A percentile compares a stretch with the other conserved stretches of the same genome.
Conservation (phyloP, 768 basidiomycete species). For the Podaxis sp. region DNA sequence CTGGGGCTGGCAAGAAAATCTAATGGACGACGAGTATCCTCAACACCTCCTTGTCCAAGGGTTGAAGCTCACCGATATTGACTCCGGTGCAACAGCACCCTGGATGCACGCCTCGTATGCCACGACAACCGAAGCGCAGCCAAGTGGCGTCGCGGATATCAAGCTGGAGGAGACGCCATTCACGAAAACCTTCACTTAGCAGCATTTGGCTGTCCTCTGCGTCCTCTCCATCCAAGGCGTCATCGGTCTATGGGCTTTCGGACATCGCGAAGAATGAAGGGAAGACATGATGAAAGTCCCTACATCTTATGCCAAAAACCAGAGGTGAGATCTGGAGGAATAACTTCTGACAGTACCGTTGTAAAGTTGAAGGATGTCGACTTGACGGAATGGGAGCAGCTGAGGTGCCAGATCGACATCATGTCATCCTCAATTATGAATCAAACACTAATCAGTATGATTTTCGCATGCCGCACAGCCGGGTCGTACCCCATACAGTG, state of each 20-base stretch:
- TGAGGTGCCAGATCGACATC: neutral
- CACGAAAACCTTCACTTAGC: neutral
- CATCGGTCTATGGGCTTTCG: neutral
- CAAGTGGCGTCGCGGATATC: neutral
- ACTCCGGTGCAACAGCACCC: constrained; percentile 6
- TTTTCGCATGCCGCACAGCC: neutral
- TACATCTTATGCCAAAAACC: neutral
- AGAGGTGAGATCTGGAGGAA: neutral
- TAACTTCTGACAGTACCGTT: neutral
- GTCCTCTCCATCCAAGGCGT: neutral
- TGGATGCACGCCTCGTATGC: constrained; percentile 8
- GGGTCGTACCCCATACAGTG: neutral
- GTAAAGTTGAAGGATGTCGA: neutral
- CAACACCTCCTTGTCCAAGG: constrained; percentile 3
- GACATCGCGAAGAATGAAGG: neutral
- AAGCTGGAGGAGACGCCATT: constrained; percentile 4
- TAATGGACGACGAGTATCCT: constrained; percentile 6
- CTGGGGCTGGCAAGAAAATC: constrained; percentile 8
- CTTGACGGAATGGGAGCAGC: neutral
- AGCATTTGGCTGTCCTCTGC: constrained; percentile 2
- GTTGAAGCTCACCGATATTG: constrained; percentile 2
- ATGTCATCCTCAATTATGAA: neutral
- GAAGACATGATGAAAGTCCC: neutral
- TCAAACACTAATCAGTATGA: neutral
- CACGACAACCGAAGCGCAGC: constrained; percentile 1